Percentiles rank a stretch among this genome's conserved stretches.
Evolutionary conservation across 176 grass and related monocot species (phyloP).

Genomic region (Tuctoria greenei): DNA sequence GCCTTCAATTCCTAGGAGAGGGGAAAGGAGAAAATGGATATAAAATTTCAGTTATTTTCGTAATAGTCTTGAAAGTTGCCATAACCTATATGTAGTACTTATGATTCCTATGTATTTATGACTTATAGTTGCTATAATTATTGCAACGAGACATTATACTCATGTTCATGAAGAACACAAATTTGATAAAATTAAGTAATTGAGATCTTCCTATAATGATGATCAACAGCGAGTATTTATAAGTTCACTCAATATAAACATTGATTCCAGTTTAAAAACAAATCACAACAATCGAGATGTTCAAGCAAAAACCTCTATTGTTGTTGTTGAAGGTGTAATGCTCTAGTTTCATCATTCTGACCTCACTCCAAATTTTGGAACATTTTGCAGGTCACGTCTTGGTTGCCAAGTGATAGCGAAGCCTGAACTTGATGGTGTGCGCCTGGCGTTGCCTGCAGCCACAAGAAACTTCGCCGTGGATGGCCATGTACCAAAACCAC

Average conservation of each 20-base stretch:
- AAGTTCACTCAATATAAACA: neutral
- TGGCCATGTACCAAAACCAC: constrained; percentile 80
- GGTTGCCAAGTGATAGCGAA: constrained; percentile 88
- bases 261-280: neutral
- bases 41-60: neutral
- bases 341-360: neutral
- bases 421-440: constrained; percentile 81
- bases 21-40: neutral
- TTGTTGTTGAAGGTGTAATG: neutral
- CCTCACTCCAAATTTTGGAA: neutral
- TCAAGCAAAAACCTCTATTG: neutral
- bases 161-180: neutral
- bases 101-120: neutral
- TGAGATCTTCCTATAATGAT: neutral
- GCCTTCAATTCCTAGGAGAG: neutral
- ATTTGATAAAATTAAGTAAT: neutral
- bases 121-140: neutral
- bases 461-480: constrained; percentile 90
- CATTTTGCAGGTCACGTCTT: constrained; percentile 74
- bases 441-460: constrained; percentile 72
- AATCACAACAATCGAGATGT: neutral
- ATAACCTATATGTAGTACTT: neutral
- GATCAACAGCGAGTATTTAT: neutral
- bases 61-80: too few relatives aligned
- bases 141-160: neutral